phyloP scores from a whole-genome alignment of 2,329 filamentous ascomycete species.

The Aphanoascus verrucosus region DNA sequence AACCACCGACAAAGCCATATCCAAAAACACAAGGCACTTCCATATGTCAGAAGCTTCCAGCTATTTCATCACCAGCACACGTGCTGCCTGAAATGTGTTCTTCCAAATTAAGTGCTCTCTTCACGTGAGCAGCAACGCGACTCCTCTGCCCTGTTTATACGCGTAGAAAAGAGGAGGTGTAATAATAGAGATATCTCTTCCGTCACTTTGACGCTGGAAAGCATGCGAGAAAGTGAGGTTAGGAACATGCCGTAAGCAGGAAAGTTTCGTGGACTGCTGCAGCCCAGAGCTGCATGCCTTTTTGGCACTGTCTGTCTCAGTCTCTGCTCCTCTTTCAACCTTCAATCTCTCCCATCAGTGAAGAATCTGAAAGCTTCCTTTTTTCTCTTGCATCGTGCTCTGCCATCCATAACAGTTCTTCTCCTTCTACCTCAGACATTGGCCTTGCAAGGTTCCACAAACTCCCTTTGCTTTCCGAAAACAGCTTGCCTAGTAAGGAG shows the following conservation, averaged over 20 bases:
- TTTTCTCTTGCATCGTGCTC: not conserved
- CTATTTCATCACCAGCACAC: not conserved
- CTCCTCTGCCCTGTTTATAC: not conserved
- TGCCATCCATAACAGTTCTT: not conserved
- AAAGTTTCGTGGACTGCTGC: not conserved
- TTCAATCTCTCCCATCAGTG: not conserved
- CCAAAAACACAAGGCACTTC: not conserved
- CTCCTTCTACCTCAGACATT: not conserved
- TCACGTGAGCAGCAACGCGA: not conserved
- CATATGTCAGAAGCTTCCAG: not conserved
- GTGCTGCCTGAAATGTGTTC: not conserved
- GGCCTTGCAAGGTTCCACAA: not conserved
- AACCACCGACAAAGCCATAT: not conserved
- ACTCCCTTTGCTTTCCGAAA: too few relatives aligned
- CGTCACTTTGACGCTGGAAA: slow-evolving; percentile 2
- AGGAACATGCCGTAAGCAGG: not conserved
- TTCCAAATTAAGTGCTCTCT: not conserved
- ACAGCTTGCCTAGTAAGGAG: too few relatives aligned
- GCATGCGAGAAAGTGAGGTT: not conserved
- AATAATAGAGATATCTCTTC: not conserved
- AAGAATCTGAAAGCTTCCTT: not conserved
- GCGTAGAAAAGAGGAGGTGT: not conserved
- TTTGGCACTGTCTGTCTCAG: not conserved
- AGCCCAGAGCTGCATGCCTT: not conserved
- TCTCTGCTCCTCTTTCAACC: not conserved